Percentiles rank a stretch among this genome's conserved stretches.
Conservation (phyloP, 2,329 filamentous ascomycete genomes). For the Cryphonectria radicalis region DNA sequence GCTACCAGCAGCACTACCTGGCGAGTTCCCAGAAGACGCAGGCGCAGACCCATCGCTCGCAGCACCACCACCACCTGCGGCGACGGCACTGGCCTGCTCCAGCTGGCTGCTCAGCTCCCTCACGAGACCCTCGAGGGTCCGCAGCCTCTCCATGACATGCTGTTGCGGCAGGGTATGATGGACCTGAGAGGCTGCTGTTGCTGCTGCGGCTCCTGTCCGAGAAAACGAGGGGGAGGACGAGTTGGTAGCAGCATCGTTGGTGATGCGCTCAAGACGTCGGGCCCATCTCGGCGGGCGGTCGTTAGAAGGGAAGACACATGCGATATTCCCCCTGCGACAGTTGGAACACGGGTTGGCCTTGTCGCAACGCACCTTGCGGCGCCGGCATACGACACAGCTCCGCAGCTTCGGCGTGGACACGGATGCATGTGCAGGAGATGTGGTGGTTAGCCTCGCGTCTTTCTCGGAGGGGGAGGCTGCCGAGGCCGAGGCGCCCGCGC, state of each 20-base stretch:
- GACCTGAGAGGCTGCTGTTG: slow-evolving; percentile 39
- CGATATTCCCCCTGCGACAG: slow-evolving; percentile 56
- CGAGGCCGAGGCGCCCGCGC: slow-evolving; percentile 19
- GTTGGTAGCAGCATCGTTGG: slow-evolving; percentile 33
- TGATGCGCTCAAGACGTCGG: slow-evolving; percentile 51
- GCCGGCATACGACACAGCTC: slow-evolving; percentile 56
- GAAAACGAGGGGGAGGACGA: neutral
- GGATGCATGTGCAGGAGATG: slow-evolving; percentile 12
- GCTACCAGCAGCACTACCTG: slow-evolving; percentile 35
- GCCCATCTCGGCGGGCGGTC: slow-evolving; percentile 59
- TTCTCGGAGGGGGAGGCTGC: slow-evolving; percentile 31
- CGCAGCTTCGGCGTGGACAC: slow-evolving; percentile 41
- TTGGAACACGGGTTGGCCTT: slow-evolving; percentile 61
- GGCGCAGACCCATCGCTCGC: slow-evolving; percentile 35
- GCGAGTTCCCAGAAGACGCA: slow-evolving; percentile 35
- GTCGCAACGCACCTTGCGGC: slow-evolving; percentile 62
- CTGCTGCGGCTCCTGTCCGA: neutral
- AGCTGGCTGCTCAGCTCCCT: slow-evolving; percentile 54
- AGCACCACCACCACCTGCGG: slow-evolving; percentile 25
- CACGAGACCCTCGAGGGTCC: slow-evolving; percentile 54
- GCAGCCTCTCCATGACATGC: slow-evolving; percentile 54
- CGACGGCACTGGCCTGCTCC: slow-evolving; percentile 44
- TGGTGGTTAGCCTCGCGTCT: slow-evolving; percentile 27
- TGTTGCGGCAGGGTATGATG: slow-evolving; percentile 36
- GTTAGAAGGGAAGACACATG: slow-evolving; percentile 54